Evolutionary conservation across 1,139 yeast species (phyloP), one percentile per base, ranked within the genome.

Genomic region (Diutina ranongensis): DNA sequence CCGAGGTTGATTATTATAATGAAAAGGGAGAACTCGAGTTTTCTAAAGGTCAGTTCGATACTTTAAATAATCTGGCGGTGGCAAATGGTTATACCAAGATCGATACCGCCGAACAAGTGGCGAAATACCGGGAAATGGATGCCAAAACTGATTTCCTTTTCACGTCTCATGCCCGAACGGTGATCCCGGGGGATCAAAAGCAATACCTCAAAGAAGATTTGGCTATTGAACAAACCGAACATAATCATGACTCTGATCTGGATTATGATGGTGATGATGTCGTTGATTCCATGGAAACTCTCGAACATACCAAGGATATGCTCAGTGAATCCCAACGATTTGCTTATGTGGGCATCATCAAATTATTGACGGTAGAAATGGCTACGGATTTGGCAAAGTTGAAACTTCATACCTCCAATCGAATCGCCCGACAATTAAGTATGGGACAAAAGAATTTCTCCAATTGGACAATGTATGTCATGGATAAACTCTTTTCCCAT

Each of bases 291-390:
- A 68, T 68, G 9, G 78, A 79, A 44, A 94, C 89, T 48, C 65
- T 92, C 50, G 78, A 79, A 49, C 75, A 92, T 1, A 92, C 97
- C 4, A 87, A 83, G 58, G 75, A 78, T 28, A 77, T 94, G 78
- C 71, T 94, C 28, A 72, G 80, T 2, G 97, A 87, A 22, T 71
- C 83, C 19, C 97, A 94, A 58, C 81, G 86, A 55, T 84, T 89
- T 53, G 97, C 97, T 3, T 94, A 94, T 57, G 83, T 85, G 4
- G 98, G 97, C 0, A 71, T 92, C 12, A 79, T 84, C 19, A 83
- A 85, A 54, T 72, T 94, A 35, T 72, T 84, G 5, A 73, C 81
- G 47, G 84, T 83, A 35, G 86, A 83, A 25, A 78, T 88, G 84
- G 95, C 95, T 9, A 77, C 87, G 1, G 80, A 79, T 10, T 61